These are phyloP conservation scores for Albugo candida DNA, from an alignment of 352 stramenopile genomes.

Conservation along the genomic window DNA sequence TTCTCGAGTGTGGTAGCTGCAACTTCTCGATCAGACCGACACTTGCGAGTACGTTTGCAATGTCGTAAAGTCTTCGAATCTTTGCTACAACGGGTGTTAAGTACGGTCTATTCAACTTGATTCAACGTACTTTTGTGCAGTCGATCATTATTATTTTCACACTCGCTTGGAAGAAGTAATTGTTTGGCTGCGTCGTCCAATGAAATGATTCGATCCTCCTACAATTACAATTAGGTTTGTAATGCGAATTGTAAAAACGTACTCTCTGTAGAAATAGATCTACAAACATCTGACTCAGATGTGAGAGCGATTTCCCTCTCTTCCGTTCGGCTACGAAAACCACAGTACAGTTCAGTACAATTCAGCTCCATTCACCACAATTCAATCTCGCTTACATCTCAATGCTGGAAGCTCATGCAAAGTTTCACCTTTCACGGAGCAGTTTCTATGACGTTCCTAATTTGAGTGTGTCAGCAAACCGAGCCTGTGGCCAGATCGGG, in stretches of 20 bases:
- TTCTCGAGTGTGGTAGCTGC: slow-evolving; percentile 59
- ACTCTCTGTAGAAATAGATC: slow-evolving; percentile 86
- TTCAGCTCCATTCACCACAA: too few species aligned
- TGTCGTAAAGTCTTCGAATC: slow-evolving; percentile 92
- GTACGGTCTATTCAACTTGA: not conserved
- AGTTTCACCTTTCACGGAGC: too few species aligned
- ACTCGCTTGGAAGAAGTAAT: slow-evolving; percentile 79
- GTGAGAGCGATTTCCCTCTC: slow-evolving; percentile 74
- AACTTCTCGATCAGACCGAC: slow-evolving; percentile 85
- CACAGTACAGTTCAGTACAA: too few species aligned
- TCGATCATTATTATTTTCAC: slow-evolving; percentile 45
- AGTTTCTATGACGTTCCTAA: too few species aligned
- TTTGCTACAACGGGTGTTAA: slow-evolving; percentile 42
- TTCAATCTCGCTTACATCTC: too few species aligned
- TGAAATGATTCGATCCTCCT: slow-evolving; percentile 83
- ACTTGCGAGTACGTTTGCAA: slow-evolving; percentile 90
- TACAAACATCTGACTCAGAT: slow-evolving; percentile 89
- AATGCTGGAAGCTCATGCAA: too few species aligned
- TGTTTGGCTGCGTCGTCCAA: slow-evolving; percentile 86
- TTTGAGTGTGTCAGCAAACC: too few species aligned
- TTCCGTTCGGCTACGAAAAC: slow-evolving; percentile 21
- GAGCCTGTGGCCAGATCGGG: too few species aligned
- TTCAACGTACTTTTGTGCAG: slow-evolving; percentile 58
- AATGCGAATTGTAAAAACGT: slow-evolving; percentile 1
- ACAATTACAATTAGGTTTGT: too few species aligned